These are phyloP conservation scores for Podosphaera xanthii DNA, from an alignment of 2,329 filamentous ascomycete species.

Conservation along the genomic window DNA sequence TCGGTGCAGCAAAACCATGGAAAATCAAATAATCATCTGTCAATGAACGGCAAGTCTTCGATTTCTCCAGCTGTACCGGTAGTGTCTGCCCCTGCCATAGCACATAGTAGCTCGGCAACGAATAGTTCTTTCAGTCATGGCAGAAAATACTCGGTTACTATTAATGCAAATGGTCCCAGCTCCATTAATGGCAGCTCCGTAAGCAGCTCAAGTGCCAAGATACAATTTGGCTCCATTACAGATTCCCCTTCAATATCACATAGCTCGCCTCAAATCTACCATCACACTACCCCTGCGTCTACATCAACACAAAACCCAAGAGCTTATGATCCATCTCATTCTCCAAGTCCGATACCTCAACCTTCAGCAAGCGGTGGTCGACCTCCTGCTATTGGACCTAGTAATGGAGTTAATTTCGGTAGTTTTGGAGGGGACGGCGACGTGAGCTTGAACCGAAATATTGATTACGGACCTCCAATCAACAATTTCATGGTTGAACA, in stretches of 20 bases:
- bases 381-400: conserved; percentile 49
- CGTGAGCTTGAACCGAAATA: conserved; percentile 30
- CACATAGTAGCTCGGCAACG: conserved; percentile 44
- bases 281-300: conserved; percentile 24
- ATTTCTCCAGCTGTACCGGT: conserved; percentile 45
- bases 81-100: conserved; percentile 34
- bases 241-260: conserved; percentile 44
- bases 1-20: conserved; percentile 33
- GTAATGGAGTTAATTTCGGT: conserved; percentile 54
- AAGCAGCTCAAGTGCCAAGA: conserved; percentile 34
- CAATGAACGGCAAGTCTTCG: conserved; percentile 64
- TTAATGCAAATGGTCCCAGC: conserved; percentile 60
- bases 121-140: conserved; percentile 48
- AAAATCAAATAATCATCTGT: conserved; percentile 44
- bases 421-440: conserved; percentile 62
- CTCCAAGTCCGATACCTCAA: conserved; percentile 69
- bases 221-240: conserved; percentile 62
- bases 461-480: background rate
- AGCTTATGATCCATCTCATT: conserved; percentile 63
- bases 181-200: conserved; percentile 56
- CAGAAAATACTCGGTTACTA: conserved; percentile 77
- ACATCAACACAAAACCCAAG: conserved; percentile 50
- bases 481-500: conserved; percentile 13
- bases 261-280: conserved; percentile 37
- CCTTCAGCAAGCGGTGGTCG: conserved; percentile 55